These are phyloP conservation scores for Ramularia endophylla DNA, from an alignment of 2,329 filamentous ascomycete species.

Conservation along the genomic window DNA sequence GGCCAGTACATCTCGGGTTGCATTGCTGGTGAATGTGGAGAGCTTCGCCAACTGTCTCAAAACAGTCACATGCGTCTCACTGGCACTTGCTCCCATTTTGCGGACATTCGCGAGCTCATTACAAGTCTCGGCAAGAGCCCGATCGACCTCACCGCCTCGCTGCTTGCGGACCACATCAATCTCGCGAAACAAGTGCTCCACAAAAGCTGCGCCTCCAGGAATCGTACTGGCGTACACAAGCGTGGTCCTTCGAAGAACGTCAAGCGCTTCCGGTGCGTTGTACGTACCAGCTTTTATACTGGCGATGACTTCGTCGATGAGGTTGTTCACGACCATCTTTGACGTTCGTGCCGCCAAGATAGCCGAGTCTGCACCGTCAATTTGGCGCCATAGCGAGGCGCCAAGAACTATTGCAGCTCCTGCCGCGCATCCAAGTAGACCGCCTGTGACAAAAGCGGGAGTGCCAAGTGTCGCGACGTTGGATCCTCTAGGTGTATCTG, in stretches of 20 bases:
- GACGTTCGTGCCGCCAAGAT: conserved; percentile 23
- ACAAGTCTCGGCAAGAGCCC: conserved; percentile 18
- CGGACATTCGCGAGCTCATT: conserved; percentile 18
- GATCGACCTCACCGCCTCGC: conserved; percentile 23
- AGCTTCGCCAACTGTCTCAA: conserved; percentile 21
- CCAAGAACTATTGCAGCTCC: conserved; percentile 23
- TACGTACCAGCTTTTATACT: conserved; percentile 26
- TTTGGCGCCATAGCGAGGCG: conserved; percentile 23
- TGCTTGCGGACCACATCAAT: conserved; percentile 21
- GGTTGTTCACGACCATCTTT: conserved; percentile 24
- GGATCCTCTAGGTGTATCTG: too few species aligned
- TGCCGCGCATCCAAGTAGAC: conserved; percentile 25
- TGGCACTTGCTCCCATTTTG: conserved; percentile 15
- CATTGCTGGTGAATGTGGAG: conserved; percentile 18
- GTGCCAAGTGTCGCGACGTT: conserved; percentile 14
- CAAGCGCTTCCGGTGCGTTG: conserved; percentile 25
- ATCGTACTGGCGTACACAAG: conserved; percentile 25
- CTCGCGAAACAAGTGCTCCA: conserved; percentile 26
- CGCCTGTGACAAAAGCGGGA: conserved; percentile 23
- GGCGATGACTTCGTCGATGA: conserved; percentile 24
- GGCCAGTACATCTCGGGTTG: conserved; percentile 22
- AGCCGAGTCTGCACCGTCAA: conserved; percentile 21
- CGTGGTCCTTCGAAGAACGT: conserved; percentile 25
- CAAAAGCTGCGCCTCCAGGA: conserved; percentile 21
- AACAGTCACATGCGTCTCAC: conserved; percentile 19